These are phyloP conservation scores for Candida silvatica DNA, from an alignment of 805 yeast genomes.

Conservation along the genomic window DNA sequence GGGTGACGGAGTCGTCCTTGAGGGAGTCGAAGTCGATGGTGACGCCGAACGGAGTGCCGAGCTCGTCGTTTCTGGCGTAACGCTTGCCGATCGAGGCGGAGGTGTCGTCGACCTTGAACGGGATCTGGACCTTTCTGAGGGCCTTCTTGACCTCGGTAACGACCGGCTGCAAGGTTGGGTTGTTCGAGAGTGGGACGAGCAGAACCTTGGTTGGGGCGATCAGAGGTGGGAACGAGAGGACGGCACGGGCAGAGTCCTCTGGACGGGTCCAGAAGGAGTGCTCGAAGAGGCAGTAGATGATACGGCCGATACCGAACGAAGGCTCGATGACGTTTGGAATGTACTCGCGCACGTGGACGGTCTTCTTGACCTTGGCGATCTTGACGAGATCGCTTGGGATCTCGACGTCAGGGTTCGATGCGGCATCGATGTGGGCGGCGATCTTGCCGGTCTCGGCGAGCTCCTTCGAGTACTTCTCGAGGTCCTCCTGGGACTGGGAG, in stretches of 20 bases:
- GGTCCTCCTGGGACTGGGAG: slow-evolving; percentile 74
- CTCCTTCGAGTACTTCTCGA: slow-evolving; percentile 67
- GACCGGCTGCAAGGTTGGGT: slow-evolving; percentile 70
- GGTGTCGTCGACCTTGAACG: slow-evolving; percentile 94
- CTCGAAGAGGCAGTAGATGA: slow-evolving; percentile 86
- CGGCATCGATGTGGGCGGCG: slow-evolving; percentile 55
- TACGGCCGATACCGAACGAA: slow-evolving; percentile 98
- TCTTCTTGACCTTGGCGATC: slow-evolving; percentile 70
- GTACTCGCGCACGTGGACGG: slow-evolving; percentile 89
- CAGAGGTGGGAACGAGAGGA: slow-evolving; percentile 81
- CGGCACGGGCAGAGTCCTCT: slow-evolving; percentile 78
- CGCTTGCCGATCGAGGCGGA: slow-evolving; percentile 97
- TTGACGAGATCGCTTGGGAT: slow-evolving; percentile 63
- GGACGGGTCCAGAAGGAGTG: slow-evolving; percentile 95
- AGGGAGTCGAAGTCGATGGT: slow-evolving; percentile 93
- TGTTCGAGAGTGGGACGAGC: slow-evolving; percentile 86
- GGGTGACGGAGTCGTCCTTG: slow-evolving; percentile 79
- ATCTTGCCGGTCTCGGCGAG: slow-evolving; percentile 56
- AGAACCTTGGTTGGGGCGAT: slow-evolving; percentile 98
- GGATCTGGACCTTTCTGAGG: slow-evolving; percentile 75
- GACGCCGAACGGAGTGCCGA: slow-evolving; percentile 98
- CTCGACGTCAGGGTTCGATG: slow-evolving; percentile 46
- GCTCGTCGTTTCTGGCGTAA: slow-evolving; percentile 95
- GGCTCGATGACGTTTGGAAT: slow-evolving; percentile 98
- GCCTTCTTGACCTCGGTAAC: slow-evolving; percentile 58